Evolutionary conservation across 306 rosid species (phyloP).

Genomic region (Malus sylvestris): DNA sequence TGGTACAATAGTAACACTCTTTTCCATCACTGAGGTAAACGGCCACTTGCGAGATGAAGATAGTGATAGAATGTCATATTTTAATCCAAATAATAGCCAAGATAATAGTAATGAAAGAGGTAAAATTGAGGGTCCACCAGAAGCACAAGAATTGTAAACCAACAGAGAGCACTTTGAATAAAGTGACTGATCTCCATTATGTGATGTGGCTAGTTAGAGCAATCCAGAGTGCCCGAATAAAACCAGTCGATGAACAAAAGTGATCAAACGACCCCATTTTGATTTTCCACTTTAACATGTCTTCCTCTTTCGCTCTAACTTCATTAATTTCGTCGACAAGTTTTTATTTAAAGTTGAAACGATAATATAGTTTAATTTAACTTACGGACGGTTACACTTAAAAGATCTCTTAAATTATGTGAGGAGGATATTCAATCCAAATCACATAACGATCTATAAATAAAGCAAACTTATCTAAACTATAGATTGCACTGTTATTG

Average conservation of each 20-base stretch:
- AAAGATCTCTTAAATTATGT: too few relatives aligned
- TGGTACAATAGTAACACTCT: too few relatives aligned
- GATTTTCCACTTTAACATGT: conserved; percentile 4
- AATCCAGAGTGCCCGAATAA: conserved; percentile 23
- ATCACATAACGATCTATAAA: not conserved
- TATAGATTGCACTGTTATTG: too few relatives aligned
- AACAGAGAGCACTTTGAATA: conserved; percentile 12
- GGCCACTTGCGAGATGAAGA: too few relatives aligned
- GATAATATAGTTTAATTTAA: too few relatives aligned
- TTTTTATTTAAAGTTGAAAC: too few relatives aligned
- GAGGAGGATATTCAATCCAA: not conserved
- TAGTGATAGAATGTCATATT: not conserved
- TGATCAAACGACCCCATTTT: conserved; percentile 9
- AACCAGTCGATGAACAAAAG: conserved; percentile 14
- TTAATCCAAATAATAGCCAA: not conserved
- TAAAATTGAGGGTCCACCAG: not conserved
- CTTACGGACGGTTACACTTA: too few relatives aligned
- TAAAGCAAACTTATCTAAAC: too few relatives aligned
- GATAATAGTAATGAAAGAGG: not conserved
- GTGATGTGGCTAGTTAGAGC: conserved; percentile 3
- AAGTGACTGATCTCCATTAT: conserved; percentile 22
- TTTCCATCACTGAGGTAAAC: too few relatives aligned
- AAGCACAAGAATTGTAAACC: conserved; percentile 5
- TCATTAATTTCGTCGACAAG: not conserved
- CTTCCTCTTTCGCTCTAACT: not conserved